Conservation (phyloP, 805 yeast species). For the Citeromyces nyonsensis region DNA sequence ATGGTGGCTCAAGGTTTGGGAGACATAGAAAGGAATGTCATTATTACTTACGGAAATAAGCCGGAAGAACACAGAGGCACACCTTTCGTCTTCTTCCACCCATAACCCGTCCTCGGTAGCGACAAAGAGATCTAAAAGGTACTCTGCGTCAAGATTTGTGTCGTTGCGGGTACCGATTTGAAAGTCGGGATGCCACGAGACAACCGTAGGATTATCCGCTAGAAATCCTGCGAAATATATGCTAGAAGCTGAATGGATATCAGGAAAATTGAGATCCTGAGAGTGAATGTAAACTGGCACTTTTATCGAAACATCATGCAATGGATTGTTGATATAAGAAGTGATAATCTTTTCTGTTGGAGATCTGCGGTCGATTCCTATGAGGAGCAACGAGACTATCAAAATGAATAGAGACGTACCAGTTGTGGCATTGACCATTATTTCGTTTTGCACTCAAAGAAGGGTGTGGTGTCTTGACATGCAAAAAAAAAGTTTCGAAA, state of each 20-base stretch:
- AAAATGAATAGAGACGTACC: too few species aligned
- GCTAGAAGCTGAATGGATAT: background rate
- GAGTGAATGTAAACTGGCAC: conserved; percentile 21
- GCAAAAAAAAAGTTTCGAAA: too few species aligned
- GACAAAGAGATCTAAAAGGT: background rate
- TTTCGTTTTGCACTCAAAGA: too few species aligned
- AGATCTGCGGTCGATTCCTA: too few species aligned
- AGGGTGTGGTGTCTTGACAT: too few species aligned
- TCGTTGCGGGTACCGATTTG: too few species aligned
- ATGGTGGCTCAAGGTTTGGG: conserved; percentile 33
- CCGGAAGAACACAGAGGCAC: conserved; percentile 2
- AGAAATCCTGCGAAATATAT: too few species aligned
- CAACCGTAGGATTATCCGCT: too few species aligned
- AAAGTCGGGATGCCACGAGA: too few species aligned
- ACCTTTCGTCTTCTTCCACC: background rate
- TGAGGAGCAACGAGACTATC: too few species aligned
- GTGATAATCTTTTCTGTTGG: background rate
- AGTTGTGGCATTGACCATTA: too few species aligned
- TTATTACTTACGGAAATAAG: conserved; percentile 31
- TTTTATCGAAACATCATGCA: conserved; percentile 18
- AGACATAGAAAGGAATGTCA: conserved; percentile 45
- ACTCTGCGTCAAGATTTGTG: too few species aligned
- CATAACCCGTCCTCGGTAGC: conserved; percentile 2
- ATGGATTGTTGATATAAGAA: conserved; percentile 10
- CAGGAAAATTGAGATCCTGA: conserved; percentile 34